phyloP scores from a whole-genome alignment of 73 alveolate genomes.

The Paramecium biaurelia region DNA sequence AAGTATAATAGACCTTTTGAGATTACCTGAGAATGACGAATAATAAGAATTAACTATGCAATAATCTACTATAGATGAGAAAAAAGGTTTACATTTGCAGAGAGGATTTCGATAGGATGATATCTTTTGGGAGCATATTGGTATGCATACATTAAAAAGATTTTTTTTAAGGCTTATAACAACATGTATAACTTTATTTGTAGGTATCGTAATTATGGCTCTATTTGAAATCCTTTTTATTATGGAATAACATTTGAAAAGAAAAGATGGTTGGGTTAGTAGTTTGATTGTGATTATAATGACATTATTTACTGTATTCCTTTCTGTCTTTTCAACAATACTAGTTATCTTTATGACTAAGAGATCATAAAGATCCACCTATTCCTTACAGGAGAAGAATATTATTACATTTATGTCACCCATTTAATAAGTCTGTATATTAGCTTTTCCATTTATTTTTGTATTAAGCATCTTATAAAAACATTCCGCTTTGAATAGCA shows the following conservation, averaged over 20 bases:
- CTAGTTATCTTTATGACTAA: slow-evolving; percentile 12
- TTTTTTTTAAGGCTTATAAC: slow-evolving; percentile 7
- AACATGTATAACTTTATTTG: background rate
- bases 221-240: background rate
- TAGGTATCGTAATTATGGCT: slow-evolving; percentile 18
- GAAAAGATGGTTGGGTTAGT: background rate
- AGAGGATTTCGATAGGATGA: slow-evolving; percentile 53
- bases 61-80: background rate
- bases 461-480: background rate
- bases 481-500: background rate
- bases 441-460: slow-evolving; percentile 15
- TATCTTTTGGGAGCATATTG: slow-evolving; percentile 46
- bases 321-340: background rate
- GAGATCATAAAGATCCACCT: background rate
- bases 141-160: slow-evolving; percentile 38
- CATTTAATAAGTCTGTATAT: slow-evolving; percentile 1
- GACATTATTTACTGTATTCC: background rate
- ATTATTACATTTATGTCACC: slow-evolving; percentile 27
- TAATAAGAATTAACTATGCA: background rate
- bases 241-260: background rate
- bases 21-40: background rate
- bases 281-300: background rate
- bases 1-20: background rate
- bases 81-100: slow-evolving; percentile 4
- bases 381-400: slow-evolving; percentile 29